Base-by-base conservation (phyloP, 2,329 filamentous ascomycete species). In the Penicillium olsonii region DNA sequence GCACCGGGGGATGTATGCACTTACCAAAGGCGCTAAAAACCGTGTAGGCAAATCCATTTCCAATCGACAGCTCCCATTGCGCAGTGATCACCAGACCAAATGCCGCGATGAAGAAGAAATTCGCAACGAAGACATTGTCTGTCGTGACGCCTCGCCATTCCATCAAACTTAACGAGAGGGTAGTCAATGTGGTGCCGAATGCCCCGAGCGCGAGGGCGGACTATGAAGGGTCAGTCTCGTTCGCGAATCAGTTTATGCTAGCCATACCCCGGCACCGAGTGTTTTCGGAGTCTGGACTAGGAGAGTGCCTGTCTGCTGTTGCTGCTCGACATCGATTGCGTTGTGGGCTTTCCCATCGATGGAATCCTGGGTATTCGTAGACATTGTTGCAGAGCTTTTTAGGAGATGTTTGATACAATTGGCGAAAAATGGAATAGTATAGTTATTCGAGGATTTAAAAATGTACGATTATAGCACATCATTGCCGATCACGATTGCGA, bases 111-210 rank as follows among this genome's bases (percentile, higher is more conserved):
- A 80, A 80, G 66, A 80, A 81, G 66, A 82, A 79, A 52, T 82
- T 79, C 4, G 71, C 79, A 29, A 83, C 72, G 54, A 76, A 82
- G 2, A 78, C 76, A 45, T 80, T 82, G 1, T 71, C 73, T 2
- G 70, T 75, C 0, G 72, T 75, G 0, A 83, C 72, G 8, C 76
- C 77, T 31, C 80, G 70, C 68, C 73, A 82, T 59, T 79, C 79
- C 78, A 82, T 82, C 41, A 82, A 61, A n/a, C 74, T 73, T 1
- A 81, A 64, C 0, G 78, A 80, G 1, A 83, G 64, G 0, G 79
- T 81, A 0, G 77, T 81, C 14, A 83, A 57, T 0, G 80, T 82
- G 2, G 78, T 82, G 0, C 77, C 74, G 53, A 83, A 82, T 3
- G 75, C 78, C 1, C 78, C 78, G 26, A 81, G 75, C 0, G 76